These are phyloP conservation scores for Harringtonia aguacate DNA, from an alignment of 2,329 filamentous ascomycete species.

Conservation along the genomic window DNA sequence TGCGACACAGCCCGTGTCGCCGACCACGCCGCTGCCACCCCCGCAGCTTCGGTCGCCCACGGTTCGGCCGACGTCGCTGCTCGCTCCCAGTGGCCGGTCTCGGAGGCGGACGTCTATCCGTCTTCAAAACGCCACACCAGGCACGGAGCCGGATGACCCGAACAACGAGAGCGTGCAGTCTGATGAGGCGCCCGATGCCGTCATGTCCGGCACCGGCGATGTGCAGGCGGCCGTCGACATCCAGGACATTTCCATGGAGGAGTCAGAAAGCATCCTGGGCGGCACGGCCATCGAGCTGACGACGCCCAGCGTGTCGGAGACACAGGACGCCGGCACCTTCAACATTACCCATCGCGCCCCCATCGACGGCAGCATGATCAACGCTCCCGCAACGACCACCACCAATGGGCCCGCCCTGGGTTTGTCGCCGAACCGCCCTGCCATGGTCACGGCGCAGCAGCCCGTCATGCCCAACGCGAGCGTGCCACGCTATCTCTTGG, in stretches of 20 bases:
- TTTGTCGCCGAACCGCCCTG: conserved; percentile 62
- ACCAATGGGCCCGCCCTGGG: conserved; percentile 39
- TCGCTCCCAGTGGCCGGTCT: conserved; percentile 41
- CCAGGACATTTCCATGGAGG: conserved; percentile 70
- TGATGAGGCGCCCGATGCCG: conserved; percentile 66
- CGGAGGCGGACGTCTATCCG: conserved; percentile 74
- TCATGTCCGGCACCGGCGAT: conserved; percentile 70
- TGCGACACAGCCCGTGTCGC: conserved; percentile 83
- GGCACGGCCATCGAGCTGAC: conserved; percentile 64
- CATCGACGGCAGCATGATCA: conserved; percentile 76
- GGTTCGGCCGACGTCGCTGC: conserved; percentile 40
- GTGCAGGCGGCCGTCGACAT: conserved; percentile 77
- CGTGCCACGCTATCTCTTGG: conserved; percentile 69
- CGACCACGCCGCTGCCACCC: conserved; percentile 70
- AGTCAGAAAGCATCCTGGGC: conserved; percentile 69
- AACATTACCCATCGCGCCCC: conserved; percentile 83
- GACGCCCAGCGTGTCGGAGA: conserved; percentile 69
- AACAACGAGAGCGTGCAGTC: conserved; percentile 73
- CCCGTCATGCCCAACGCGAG: conserved; percentile 61
- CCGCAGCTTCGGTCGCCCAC: conserved; percentile 49
- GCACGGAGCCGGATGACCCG: conserved; percentile 74
- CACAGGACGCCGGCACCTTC: conserved; percentile 82
- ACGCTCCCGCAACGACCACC: conserved; percentile 47
- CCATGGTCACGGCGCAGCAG: conserved; percentile 60
- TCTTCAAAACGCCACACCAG: conserved; percentile 65